Evolutionary conservation across 306 rosid genomes (phyloP).

Genomic region (Vicia faba): DNA sequence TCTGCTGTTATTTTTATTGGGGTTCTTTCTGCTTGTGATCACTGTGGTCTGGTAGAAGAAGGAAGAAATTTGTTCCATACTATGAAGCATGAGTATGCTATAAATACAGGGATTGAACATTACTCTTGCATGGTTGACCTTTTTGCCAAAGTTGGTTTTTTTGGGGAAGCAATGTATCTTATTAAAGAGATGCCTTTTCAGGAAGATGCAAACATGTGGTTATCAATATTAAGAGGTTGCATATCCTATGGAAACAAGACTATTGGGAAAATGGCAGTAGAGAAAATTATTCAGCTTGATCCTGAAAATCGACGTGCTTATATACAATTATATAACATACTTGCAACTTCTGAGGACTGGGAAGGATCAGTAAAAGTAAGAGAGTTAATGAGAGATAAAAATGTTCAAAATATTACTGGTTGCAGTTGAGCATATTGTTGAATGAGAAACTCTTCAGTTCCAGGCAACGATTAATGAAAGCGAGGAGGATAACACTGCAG

Average conservation of each 20-base stretch:
- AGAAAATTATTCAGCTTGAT: constrained; percentile 60
- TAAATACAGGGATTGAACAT: too few relatives aligned
- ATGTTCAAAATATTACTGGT: too few relatives aligned
- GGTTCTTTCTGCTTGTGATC: too few relatives aligned
- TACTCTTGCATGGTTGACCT: too few relatives aligned
- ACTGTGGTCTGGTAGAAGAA: too few relatives aligned
- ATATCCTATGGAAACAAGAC: constrained; percentile 55
- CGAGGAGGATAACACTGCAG: constrained; percentile 12
- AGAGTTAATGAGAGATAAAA: constrained; percentile 58
- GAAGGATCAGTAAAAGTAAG: constrained; percentile 67
- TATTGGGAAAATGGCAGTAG: constrained; percentile 63
- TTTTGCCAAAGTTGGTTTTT: too few relatives aligned
- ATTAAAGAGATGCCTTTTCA: too few relatives aligned
- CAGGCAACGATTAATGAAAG: constrained; percentile 12
- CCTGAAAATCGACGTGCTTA: constrained; percentile 66
- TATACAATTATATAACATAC: constrained; percentile 68
- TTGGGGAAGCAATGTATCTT: too few relatives aligned
- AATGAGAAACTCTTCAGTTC: constrained; percentile 27
- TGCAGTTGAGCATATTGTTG: constrained; percentile 67
- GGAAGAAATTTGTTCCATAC: too few relatives aligned
- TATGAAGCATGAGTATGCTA: too few relatives aligned
- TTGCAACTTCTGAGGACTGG: constrained; percentile 70
- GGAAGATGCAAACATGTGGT: constrained; percentile 75
- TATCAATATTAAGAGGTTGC: constrained; percentile 74
- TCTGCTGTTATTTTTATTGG: too few relatives aligned